phyloP scores from a whole-genome alignment of 306 rosid species.

The Mimosa bimucronata region DNA sequence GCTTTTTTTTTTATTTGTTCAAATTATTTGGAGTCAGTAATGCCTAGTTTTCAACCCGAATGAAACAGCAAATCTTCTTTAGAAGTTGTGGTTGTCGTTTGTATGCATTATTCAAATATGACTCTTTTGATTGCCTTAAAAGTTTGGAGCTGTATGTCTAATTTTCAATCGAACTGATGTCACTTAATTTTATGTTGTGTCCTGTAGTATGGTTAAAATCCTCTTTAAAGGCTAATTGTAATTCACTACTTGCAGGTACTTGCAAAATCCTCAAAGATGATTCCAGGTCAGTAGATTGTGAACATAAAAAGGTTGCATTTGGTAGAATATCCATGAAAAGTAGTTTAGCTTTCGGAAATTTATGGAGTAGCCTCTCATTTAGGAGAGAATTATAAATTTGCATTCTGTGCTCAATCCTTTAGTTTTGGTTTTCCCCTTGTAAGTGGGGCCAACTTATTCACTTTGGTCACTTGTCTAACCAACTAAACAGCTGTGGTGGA shows the following conservation, averaged over 20 bases:
- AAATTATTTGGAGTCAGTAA: not conserved
- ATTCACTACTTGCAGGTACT: slow-evolving; percentile 70
- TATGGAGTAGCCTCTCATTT: not conserved
- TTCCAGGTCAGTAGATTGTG: slow-evolving; percentile 76
- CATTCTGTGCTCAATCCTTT: slow-evolving; percentile 11
- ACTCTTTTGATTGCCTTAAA: not conserved
- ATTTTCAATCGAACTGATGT: slow-evolving; percentile 15
- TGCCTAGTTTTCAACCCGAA: not conserved
- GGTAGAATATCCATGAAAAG: slow-evolving; percentile 6
- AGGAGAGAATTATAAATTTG: slow-evolving; percentile 1
- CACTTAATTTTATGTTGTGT: slow-evolving; percentile 18
- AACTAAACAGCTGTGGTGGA: not conserved
- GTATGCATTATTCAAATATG: not conserved
- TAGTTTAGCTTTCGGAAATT: slow-evolving; percentile 7
- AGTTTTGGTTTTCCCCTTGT: slow-evolving; percentile 1
- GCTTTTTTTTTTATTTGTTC: slow-evolving; percentile 10
- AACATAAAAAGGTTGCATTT: slow-evolving; percentile 20
- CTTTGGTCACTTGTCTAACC: not conserved
- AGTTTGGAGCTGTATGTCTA: not conserved
- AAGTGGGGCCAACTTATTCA: not conserved
- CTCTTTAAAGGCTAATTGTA: slow-evolving; percentile 16
- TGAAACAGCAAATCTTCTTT: not conserved
- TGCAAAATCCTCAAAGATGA: slow-evolving; percentile 98
- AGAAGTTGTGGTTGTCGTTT: not conserved
- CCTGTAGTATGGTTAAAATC: not conserved